Evolutionary conservation across 148 eudicot genomes (phyloP), one percentile per base, ranked within the genome.

Genomic region (Arctostaphylos glauca): DNA sequence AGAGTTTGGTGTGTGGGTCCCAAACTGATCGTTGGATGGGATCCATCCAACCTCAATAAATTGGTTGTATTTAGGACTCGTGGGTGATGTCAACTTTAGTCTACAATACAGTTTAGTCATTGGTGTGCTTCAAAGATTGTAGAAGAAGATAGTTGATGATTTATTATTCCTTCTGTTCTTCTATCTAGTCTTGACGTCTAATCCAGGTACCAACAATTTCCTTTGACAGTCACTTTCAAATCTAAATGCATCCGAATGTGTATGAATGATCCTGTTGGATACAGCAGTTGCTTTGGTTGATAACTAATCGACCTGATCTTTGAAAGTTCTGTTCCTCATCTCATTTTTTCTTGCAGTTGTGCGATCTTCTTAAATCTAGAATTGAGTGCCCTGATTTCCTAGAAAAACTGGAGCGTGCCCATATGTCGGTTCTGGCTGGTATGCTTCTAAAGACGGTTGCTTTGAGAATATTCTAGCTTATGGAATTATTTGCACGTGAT

Each of bases 321-420:
- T n/a, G 46, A 9, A 8, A 54, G 9, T 48, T 25, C 16, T n/a
- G 19, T n/a, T 77, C 71, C 47, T 56, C 82, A 70, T 74, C 8
- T 80, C 59, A 76, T 52, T 18, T 7, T 80, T 80, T 88, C 47
- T 55, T 89, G 87, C 91, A 95, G 98, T 81, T 95, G 21, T 90
- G 94, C 78, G 88, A 52, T 80, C 89, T 93, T 85, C 86, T 95
- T 60, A 93, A 93, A 85, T 92, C 94, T n/a, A 88, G 92, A 86
- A 87, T 95, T 73, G 91, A 87, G 76, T 88, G 93, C 66, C 87
- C 92, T 18, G 98, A 92, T 68, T 95, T 95, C 86, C 89, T 95
- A 52, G 86, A 90, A 87, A 93, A 91, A 87, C 82, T 95, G 70
- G 93, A 93, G 87, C 80, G 75, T 81, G 92, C 93, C 75, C 95